Evolutionary conservation across 345 rosid species (phyloP).

Genomic region (Lepidium didymum): DNA sequence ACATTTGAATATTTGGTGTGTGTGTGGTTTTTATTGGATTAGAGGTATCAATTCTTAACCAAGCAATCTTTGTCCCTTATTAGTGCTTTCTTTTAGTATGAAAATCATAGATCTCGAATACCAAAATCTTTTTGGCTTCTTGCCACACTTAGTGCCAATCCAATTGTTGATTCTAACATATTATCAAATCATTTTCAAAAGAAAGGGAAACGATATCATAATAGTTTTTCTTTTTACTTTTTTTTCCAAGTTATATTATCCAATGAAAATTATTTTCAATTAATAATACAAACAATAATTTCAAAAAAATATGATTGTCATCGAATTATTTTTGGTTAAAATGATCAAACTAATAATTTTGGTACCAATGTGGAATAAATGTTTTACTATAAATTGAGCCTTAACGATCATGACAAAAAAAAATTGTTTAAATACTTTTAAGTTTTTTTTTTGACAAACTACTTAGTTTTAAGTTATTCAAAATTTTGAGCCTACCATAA

Average conservation of each 20-base stretch:
- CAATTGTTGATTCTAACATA: not conserved
- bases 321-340: too few species aligned
- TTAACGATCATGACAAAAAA: too few species aligned
- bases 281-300: not conserved
- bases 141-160: not conserved
- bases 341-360: too few species aligned
- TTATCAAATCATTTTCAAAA: not conserved
- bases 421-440: too few species aligned
- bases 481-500: too few species aligned
- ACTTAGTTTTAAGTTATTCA: too few species aligned
- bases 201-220: not conserved
- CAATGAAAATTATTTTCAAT: not conserved
- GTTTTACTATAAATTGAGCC: too few species aligned
- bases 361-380: too few species aligned
- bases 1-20: not conserved
- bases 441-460: too few species aligned
- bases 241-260: not conserved
- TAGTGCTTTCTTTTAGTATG: not conserved
- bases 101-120: not conserved
- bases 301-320: too few species aligned
- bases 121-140: not conserved
- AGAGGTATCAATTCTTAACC: slow-evolving; percentile 3
- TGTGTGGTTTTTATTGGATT: slow-evolving; percentile 16
- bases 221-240: not conserved
- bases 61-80: slow-evolving; percentile 4